Evolutionary conservation across 495 filamentous ascomycete species (phyloP).

Genomic region (Penicillium antarcticum): DNA sequence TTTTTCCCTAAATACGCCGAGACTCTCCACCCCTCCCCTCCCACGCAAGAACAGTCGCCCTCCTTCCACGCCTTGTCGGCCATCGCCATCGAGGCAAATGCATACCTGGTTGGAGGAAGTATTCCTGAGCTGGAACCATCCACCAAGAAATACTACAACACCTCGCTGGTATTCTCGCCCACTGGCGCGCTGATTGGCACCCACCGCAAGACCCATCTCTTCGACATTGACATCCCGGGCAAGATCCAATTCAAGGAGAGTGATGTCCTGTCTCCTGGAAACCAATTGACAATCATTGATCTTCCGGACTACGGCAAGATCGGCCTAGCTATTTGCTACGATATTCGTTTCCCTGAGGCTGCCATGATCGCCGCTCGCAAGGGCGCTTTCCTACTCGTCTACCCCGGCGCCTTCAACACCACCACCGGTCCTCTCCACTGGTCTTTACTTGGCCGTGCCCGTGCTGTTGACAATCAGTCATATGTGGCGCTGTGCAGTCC

Average conservation of each 20-base stretch:
- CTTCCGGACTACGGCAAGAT: conserved; percentile 82
- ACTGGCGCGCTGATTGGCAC: conserved; percentile 72
- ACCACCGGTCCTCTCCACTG: conserved; percentile 93
- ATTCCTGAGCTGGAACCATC: conserved; percentile 73
- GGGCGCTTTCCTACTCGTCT: conserved; percentile 78
- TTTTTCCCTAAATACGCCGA: conserved; percentile 93
- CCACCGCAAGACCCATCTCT: conserved; percentile 95
- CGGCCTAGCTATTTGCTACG: conserved; percentile 91
- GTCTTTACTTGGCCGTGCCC: conserved; percentile 74
- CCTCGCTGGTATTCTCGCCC: conserved; percentile 77
- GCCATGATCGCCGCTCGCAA: conserved; percentile 85
- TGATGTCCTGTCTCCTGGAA: conserved; percentile 80
- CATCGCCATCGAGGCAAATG: conserved; percentile 70
- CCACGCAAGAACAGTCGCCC: conserved; percentile 64
- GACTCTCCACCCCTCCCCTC: conserved; percentile 74
- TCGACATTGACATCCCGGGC: conserved; percentile 97
- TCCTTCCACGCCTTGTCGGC: conserved; percentile 79
- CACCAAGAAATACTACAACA: conserved; percentile 85
- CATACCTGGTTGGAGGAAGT: conserved; percentile 85
- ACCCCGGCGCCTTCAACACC: conserved; percentile 93
- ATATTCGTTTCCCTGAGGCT: conserved; percentile 92
- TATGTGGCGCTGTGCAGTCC: conserved; percentile 94
- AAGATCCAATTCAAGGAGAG: conserved; percentile 89
- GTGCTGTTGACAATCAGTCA: conserved; percentile 91
- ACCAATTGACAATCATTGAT: conserved; percentile 76